Base-by-base conservation (phyloP, 2,329 filamentous ascomycete genomes). In the Colletotrichum kahawae region DNA sequence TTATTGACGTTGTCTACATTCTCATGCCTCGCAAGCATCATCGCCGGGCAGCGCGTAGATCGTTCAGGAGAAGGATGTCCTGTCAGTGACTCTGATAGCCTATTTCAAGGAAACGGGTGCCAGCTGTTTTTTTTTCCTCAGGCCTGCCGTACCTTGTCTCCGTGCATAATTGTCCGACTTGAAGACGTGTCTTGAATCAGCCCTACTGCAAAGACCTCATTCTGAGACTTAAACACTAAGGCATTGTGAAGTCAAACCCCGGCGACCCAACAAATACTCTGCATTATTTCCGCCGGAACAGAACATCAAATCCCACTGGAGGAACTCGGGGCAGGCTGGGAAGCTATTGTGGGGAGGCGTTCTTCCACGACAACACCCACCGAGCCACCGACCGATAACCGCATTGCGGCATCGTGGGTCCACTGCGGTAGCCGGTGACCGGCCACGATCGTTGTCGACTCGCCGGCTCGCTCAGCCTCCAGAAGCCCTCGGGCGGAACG, bases 351-450 rank as follows among this genome's bases (percentile, higher is more conserved):
- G 67, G 67, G 56, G 27, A 69, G 33, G 24, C 24, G 27, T 62
- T 62, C 56, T 31, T 66, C 38, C 63, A 24, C 54, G 34, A 60
- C 66, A 43, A 59, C 60, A 68, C 34, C 67, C 56, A 69, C 56
- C 62, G 66, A 68, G 33, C 54, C 38, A 21, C 54, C 56, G 69
- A 72, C 72, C 69, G 72, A 75, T n/a, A 72, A 63, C 72, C 72
- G 69, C 63, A 24, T 29, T 14, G 54, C 43, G 72, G 62, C 68
- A 67, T 75, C 63, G 43, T 43, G 48, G 27, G 48, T 36, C 67
- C 43, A 63, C n/a, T 21, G 56, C 70, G 68, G 68, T 72, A 67
- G 43, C 70, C 63, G 72, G 72, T n/a, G 34, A 38, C 12, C 21
- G 51, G 29, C 21, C 14, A 18, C 36, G 21, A 48, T 65, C 62